Percentiles rank a stretch among this genome's conserved stretches.
phyloP scores from a whole-genome alignment of 2,329 filamentous ascomycete species.

The Ilyonectria robusta region DNA sequence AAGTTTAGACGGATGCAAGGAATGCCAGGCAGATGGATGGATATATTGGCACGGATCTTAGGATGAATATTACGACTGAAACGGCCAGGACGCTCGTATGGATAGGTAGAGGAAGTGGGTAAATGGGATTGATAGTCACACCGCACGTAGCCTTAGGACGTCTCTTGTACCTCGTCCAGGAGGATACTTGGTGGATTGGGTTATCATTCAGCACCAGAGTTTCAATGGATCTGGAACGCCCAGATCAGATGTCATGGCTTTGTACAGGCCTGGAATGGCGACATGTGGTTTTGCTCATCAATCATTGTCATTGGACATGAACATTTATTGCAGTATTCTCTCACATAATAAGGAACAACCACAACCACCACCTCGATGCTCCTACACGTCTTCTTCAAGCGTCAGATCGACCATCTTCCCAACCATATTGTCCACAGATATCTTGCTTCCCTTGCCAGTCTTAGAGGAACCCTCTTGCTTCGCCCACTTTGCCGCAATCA shows the following conservation, averaged over 20 bases:
- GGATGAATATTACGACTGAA: conserved; percentile 21
- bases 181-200: not conserved
- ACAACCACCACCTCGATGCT: not conserved
- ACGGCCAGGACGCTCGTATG: conserved; percentile 11
- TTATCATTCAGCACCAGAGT: too few species aligned
- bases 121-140: not conserved
- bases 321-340: not conserved
- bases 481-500: conserved; percentile 75
- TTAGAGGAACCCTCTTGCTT: conserved; percentile 59
- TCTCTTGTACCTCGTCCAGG: not conserved
- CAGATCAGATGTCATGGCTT: not conserved
- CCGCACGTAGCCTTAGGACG: not conserved
- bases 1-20: not conserved
- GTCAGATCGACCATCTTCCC: conserved; percentile 47
- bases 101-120: not conserved
- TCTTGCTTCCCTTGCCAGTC: conserved; percentile 27
- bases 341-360: not conserved
- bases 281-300: not conserved
- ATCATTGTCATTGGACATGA: not conserved
- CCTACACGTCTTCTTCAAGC: conserved; percentile 39
- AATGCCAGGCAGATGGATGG: not conserved
- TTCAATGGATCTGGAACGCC: not conserved
- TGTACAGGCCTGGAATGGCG: not conserved
- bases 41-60: conserved; percentile 2
- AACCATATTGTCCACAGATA: conserved; percentile 39